These are phyloP conservation scores for Eimeria acervulina DNA, from an alignment of 169 alveolate species.

Conservation along the genomic window DNA sequence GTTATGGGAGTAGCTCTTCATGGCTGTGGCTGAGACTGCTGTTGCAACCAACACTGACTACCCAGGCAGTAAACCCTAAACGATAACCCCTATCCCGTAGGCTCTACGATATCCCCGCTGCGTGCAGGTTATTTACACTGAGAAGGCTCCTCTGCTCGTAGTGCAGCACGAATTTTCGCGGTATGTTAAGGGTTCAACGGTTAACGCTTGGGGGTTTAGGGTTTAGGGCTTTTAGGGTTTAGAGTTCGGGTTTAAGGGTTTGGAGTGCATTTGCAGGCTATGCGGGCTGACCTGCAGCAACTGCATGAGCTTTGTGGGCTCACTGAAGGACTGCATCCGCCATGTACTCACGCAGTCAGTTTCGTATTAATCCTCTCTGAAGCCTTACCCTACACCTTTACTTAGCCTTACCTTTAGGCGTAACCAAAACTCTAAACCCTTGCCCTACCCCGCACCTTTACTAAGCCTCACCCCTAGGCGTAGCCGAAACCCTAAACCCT, in stretches of 20 bases:
- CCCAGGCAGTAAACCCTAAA: not conserved
- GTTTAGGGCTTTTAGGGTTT: not conserved
- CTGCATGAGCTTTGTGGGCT: slow-evolving; percentile 67
- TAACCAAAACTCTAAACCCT: not conserved
- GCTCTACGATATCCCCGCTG: not conserved
- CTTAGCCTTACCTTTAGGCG: not conserved
- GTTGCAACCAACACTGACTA: not conserved
- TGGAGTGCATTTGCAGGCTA: not conserved
- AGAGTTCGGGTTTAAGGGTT: slow-evolving; percentile 6
- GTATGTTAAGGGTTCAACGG: slow-evolving; percentile 35
- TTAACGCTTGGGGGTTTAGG: not conserved
- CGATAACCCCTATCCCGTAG: not conserved
- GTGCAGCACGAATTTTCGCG: slow-evolving; percentile 75
- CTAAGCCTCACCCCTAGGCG: not conserved
- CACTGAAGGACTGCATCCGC: slow-evolving; percentile 40
- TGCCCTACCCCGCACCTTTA: not conserved
- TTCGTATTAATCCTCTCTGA: not conserved
- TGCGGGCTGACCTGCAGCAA: slow-evolving; percentile 56
- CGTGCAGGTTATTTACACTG: slow-evolving; percentile 48
- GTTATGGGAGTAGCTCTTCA: not conserved
- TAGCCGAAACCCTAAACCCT: not conserved
- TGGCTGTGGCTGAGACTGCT: not conserved
- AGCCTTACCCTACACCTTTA: not conserved
- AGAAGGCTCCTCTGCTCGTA: slow-evolving; percentile 26
- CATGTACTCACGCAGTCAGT: slow-evolving; percentile 29